Evolutionary conservation across 306 rosid species (phyloP), one percentile per base, ranked within the genome.

Genomic region (Rosa rugosa): DNA sequence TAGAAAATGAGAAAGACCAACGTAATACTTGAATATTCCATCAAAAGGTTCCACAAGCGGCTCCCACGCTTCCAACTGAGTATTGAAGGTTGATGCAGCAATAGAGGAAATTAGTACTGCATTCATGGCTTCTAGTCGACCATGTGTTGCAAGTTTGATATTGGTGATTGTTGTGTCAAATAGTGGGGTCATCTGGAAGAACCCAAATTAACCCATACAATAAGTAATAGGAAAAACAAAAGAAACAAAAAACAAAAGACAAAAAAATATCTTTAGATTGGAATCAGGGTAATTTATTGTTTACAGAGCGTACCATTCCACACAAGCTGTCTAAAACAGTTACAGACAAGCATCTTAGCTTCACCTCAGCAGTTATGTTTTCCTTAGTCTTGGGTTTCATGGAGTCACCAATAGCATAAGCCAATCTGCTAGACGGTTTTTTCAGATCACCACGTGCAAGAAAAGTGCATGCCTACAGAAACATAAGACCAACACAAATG

Each of bases 1-100:
- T 53, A 54, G 8, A 72, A 63, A 68, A 57, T 62, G 66, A 72
- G 53, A 76, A 73, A 49, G 53, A 73, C 64, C 12, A 36, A 77
- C 76, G 62, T 64, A 68, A 84, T 93, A 95, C 99, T 93, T 95
- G 88, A 95, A 91, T 86, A 95, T 95, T 83, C 98, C 99, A 85
- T 95, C 99, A 67, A 95, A 95, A 60, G 99, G 97, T 83, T 95
- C 99, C 78, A 95, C 90, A 76, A 95, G 87, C 65, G 99, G 99
- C 75, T 95, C 99, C 99, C 99, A 95, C 22, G 98, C 94, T 89
- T 95, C 98, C 83, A 93, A 86, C 80, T 91, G 94, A 49, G 99
- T 86, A 80, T 95, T 95, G 86, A 95, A 95, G 85, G 98, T 88
- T 64, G 99, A 95, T 45, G 98, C 94, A 83, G 97, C 99, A 84